These are phyloP conservation scores for Phycomyces blakesleeanus DNA, from an alignment of 192 early-diverging fungal genomes.

Conservation along the genomic window DNA sequence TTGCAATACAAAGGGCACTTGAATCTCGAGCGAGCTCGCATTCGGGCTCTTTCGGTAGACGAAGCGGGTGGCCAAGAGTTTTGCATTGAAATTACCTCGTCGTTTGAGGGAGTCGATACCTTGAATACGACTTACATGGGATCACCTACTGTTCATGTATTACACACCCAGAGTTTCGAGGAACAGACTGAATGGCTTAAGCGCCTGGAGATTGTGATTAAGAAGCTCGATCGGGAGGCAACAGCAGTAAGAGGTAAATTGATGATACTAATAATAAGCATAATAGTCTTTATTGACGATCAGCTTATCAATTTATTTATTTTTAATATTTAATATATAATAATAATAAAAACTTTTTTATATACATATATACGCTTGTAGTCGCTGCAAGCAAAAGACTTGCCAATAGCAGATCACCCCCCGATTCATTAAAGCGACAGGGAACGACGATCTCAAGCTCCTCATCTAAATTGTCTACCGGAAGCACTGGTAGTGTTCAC, in stretches of 20 bases:
- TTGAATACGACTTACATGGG: conserved; percentile 22
- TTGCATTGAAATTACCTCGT: conserved; percentile 13
- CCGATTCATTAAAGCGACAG: background rate
- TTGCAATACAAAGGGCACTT: conserved; percentile 29
- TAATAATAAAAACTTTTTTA: no score
- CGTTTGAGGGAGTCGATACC: conserved; percentile 17
- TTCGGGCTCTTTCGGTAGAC: conserved; percentile 5
- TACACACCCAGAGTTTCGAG: conserved; percentile 6
- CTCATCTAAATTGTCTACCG: no score
- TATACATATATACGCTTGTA: no score
- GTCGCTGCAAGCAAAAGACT: conserved; percentile 2
- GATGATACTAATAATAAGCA: no score
- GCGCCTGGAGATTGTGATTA: conserved; percentile 16
- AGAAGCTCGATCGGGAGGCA: conserved; percentile 5
- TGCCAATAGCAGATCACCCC: background rate
- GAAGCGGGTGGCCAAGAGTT: conserved; percentile 3
- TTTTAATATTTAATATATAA: no score
- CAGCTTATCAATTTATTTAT: no score
- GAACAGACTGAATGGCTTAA: conserved; percentile 21
- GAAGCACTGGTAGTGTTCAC: no score
- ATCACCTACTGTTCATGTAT: conserved; percentile 12
- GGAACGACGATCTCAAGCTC: conserved; percentile 3
- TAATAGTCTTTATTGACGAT: no score
- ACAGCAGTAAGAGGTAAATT: conserved; percentile 11
- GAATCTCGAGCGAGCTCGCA: conserved; percentile 5